Evolutionary conservation across 108 stramenopile genomes (phyloP), one percentile per base, ranked within the genome.

Genomic region (Mediolabrus comicus): DNA sequence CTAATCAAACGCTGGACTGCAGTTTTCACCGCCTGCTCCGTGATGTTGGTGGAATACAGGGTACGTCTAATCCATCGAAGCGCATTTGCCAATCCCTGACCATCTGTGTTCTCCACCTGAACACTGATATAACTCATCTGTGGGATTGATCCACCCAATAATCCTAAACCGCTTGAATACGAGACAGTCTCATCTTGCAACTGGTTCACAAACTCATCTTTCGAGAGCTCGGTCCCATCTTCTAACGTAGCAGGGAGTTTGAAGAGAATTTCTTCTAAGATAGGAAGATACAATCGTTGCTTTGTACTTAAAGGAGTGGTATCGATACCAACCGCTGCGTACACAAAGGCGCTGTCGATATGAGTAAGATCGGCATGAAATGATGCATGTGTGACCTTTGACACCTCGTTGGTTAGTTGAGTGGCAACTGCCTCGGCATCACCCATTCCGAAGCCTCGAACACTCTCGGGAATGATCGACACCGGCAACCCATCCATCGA

Each of bases 261-360:
- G 43, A 77, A 77, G 3, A 81, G 57, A 59, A 77, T 75, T 53
- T 81, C 80, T n/a, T 62, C 46, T 54, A 81, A 59, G 19, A 81
- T 76, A 4, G 80, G 80, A 4, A 81, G 35, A 57, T 77, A 77
- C 29, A 64, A 17, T 16, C 80, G 57, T 41, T 75, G 75, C 24
- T 65, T 27, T 33, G 46, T 24, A 25, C 51, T 53, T 0, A 81
- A 63, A 0, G 55, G 60, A 0, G 69, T 62, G 12, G 80, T 81
- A 52, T 77, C 75, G 24, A 71, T 60, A 14, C 69, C 75, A 11
- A 77, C 80, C 11, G 74, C 80, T 0, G 76, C 80, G 63, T 69
- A 79, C 12, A 79, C 67, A 51, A 79, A 79, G 14, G 72, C 72
- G 51, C 72, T 74, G 29, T 79, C 72, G n/a, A 79, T 79, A 19